Base-by-base conservation (phyloP, 208 protist genomes). In the Leishmania gerbilli region DNA sequence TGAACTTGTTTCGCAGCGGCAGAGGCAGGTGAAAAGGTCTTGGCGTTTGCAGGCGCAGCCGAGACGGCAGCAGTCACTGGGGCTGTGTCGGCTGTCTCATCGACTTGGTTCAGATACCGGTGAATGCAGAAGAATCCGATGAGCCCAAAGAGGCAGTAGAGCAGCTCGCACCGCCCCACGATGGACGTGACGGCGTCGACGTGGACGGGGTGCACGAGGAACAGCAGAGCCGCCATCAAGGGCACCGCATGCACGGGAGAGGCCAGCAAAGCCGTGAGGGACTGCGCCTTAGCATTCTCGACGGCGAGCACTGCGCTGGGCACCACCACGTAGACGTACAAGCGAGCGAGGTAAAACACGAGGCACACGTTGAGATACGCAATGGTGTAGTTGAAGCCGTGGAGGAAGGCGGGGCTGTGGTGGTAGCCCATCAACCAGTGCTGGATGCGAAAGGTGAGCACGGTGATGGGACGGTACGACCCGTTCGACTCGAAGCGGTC, bases 111-210 rank as follows among this genome's bases (percentile, higher is more conserved):
- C 60, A 88, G 77, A 75, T 81, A 88, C 27, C 47, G 67, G 83
- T 92, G 89, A 0, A 83, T 49, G 55, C 56, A 74, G 49, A 92
- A 89, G 69, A 94, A 87, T 11, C 87, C 85, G 31, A 88, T 55
- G 64, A 95, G 85, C 51, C 88, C 91, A 81, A 93, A 92, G 53
- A 93, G 79, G 78, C 84, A 91, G 82, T 83, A 96, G 42, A 97
- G 79, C 19, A 93, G 79, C 76, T 98, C 95, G 37, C 91, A 90
- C 6, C 95, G 82, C 3, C 95, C 93, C 24, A 98, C 95, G 77
- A 97, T 91, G 31, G 89, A 90, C 5, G 91, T 92, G 37, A 98
- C 93, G 53, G 93, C 84, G n/a, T 98, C 95, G n/a, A 89, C 90
- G 87, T 98, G 95, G 31, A 96, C 92, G 3, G 95, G 95, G 82